phyloP scores from a whole-genome alignment of 2,329 filamentous ascomycete species.

The Arthroderma sp. region DNA sequence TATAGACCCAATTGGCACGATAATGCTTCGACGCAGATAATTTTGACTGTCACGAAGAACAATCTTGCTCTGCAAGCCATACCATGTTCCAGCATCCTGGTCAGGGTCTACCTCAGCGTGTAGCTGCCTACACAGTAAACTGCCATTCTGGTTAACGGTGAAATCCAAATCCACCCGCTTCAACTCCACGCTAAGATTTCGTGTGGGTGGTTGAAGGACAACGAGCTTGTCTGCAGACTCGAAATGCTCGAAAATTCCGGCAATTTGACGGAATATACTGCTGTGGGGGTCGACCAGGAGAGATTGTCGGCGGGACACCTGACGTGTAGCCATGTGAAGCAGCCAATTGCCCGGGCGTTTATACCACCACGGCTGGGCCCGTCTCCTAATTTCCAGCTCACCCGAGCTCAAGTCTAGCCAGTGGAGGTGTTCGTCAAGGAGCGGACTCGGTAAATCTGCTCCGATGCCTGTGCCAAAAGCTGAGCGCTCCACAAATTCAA shows the following conservation, averaged over 20 bases:
- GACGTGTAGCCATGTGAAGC: conserved; percentile 13
- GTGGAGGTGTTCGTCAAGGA: conserved; percentile 32
- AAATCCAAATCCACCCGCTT: conserved; percentile 40
- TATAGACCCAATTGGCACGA: conserved; percentile 27
- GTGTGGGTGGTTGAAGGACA: conserved; percentile 32
- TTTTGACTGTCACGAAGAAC: conserved; percentile 24
- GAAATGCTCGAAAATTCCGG: conserved; percentile 38
- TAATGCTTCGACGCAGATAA: conserved; percentile 20
- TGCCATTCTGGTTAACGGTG: conserved; percentile 16
- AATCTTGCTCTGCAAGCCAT: conserved; percentile 39
- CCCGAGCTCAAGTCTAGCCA: conserved; percentile 31
- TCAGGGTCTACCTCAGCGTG: conserved; percentile 35
- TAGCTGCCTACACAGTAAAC: conserved; percentile 37
- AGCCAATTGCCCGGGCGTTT: conserved; percentile 17
- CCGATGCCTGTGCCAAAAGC: conserved; percentile 13
- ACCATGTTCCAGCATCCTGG: conserved; percentile 36
- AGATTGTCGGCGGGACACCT: conserved; percentile 16
- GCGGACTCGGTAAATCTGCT: conserved; percentile 18
- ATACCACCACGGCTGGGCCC: conserved; percentile 18
- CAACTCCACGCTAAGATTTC: conserved; percentile 28
- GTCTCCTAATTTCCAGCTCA: conserved; percentile 19
- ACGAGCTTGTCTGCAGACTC: conserved; percentile 33
- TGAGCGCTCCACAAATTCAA: conserved; percentile 22
- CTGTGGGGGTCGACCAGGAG: conserved; percentile 30
- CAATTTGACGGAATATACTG: conserved; percentile 19